Evolutionary conservation across 1,139 yeast genomes (phyloP).

Genomic region (Saccharomyces hybrid): DNA sequence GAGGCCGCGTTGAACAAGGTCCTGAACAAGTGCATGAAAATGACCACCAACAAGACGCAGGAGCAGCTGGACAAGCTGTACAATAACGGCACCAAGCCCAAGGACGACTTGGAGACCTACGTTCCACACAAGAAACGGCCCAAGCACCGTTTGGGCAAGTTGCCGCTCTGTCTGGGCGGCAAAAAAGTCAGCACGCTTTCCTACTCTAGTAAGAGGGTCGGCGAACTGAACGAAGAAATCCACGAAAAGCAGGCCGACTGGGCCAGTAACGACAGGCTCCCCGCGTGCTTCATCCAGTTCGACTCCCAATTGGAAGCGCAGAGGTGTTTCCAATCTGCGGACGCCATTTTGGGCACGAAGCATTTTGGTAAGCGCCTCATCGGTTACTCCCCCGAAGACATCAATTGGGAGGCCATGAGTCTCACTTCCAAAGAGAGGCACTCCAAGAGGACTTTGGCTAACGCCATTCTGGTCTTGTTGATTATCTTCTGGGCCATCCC

Average conservation of each 20-base stretch:
- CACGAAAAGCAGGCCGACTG: constrained; percentile 41
- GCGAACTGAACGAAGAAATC: constrained; percentile 50
- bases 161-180: constrained; percentile 27
- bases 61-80: constrained; percentile 32
- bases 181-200: constrained; percentile 56
- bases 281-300: constrained; percentile 63
- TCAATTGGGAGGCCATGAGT: constrained; percentile 59
- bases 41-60: constrained; percentile 50
- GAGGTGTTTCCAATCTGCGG: constrained; percentile 53
- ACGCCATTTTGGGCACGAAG: constrained; percentile 36
- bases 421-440: constrained; percentile 52
- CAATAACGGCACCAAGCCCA: constrained; percentile 32
- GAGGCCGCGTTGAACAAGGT: constrained; percentile 54
- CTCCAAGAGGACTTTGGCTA: constrained; percentile 44
- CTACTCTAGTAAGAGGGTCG: constrained; percentile 48
- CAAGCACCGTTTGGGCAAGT: constrained; percentile 37
- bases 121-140: constrained; percentile 59
- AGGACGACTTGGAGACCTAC: constrained; percentile 50
- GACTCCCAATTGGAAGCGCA: constrained; percentile 66
- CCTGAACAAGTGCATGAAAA: constrained; percentile 48
- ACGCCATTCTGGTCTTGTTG: constrained; percentile 46
- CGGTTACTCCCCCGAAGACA: constrained; percentile 56
- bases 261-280: constrained; percentile 35
- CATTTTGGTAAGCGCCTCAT: constrained; percentile 40
- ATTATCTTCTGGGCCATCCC: constrained; percentile 81